A percentile compares a stretch with the other conserved stretches of the same genome.
phyloP scores from a whole-genome alignment of 495 filamentous ascomycete species.

The Lineolata rhizophorae region DNA sequence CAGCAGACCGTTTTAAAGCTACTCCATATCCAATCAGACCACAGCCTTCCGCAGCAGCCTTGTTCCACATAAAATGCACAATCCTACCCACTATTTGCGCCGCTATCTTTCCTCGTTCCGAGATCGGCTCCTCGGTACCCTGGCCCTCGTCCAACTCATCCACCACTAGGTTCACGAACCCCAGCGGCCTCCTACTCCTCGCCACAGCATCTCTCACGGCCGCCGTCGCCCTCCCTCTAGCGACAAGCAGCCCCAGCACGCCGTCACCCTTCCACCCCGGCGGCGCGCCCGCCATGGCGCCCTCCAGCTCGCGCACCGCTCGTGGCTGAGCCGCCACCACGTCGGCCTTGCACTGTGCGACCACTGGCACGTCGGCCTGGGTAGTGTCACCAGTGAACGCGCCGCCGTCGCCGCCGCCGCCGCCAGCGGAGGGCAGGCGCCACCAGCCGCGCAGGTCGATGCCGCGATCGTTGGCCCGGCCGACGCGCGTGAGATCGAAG shows the following conservation, averaged over 20 bases:
- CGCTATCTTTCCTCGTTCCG: no score
- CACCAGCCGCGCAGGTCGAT: conserved; percentile 75
- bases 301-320: conserved; percentile 61
- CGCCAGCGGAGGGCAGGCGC: conserved; percentile 36
- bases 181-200: conserved; percentile 42
- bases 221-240: conserved; percentile 28
- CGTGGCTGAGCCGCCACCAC: neutral
- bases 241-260: conserved; percentile 40
- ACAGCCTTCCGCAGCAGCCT: no score
- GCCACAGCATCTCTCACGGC: conserved; percentile 45
- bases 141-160: no score
- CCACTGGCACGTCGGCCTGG: no score
- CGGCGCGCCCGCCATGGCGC: conserved; percentile 49
- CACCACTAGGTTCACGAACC: conserved; percentile 31
- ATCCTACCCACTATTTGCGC: no score
- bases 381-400: no score
- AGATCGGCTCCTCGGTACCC: no score
- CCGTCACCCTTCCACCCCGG: conserved; percentile 37
- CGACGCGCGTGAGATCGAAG: conserved; percentile 49
- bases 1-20: no score
- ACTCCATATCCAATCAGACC: no score
- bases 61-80: no score
- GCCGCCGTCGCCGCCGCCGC: conserved; percentile 16
- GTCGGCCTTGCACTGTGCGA: no score
- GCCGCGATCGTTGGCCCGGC: conserved; percentile 52